Percentiles rank a stretch among this genome's conserved stretches.
Conservation (phyloP, 805 yeast genomes). For the Candida nanaspora region DNA sequence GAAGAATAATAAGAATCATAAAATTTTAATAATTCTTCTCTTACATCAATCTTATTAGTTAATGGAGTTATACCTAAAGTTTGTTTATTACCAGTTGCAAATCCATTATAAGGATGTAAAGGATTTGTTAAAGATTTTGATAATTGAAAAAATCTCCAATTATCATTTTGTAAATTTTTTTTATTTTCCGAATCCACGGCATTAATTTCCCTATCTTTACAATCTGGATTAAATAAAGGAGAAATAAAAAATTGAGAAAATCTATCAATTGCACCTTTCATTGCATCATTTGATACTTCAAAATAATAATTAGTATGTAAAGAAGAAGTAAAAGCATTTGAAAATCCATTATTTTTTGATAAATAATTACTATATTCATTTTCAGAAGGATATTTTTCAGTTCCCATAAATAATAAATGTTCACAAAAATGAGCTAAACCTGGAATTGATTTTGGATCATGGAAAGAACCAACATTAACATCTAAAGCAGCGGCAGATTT, state of each 20-base stretch:
- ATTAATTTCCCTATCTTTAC: slow-evolving; percentile 86
- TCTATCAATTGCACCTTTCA: slow-evolving; percentile 86
- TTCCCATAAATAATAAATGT: slow-evolving; percentile 73
- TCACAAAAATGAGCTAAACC: slow-evolving; percentile 80
- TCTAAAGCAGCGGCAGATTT: slow-evolving; percentile 76
- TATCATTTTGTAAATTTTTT: slow-evolving; percentile 84
- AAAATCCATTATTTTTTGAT: slow-evolving; percentile 78
- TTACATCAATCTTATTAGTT: slow-evolving; percentile 56
- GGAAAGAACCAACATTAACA: slow-evolving; percentile 70
- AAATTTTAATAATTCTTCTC: slow-evolving; percentile 75
- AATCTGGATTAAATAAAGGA: slow-evolving; percentile 65
- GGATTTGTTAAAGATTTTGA: slow-evolving; percentile 69
- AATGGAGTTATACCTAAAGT: slow-evolving; percentile 69
- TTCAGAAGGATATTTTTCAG: slow-evolving; percentile 67
- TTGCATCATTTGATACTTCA: slow-evolving; percentile 67
- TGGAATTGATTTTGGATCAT: slow-evolving; percentile 55
- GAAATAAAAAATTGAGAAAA: slow-evolving; percentile 87
- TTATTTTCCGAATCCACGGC: slow-evolving; percentile 97
- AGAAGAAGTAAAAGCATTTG: slow-evolving; percentile 88
- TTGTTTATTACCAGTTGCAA: slow-evolving; percentile 79
- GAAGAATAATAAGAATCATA: slow-evolving; percentile 71
- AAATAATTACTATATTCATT: slow-evolving; percentile 69
- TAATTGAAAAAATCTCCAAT: slow-evolving; percentile 83
- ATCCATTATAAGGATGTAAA: slow-evolving; percentile 77
- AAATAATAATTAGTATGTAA: slow-evolving; percentile 88